Evolutionary conservation across 176 grass and related monocot species (phyloP).

Genomic region (Avena sativa): DNA sequence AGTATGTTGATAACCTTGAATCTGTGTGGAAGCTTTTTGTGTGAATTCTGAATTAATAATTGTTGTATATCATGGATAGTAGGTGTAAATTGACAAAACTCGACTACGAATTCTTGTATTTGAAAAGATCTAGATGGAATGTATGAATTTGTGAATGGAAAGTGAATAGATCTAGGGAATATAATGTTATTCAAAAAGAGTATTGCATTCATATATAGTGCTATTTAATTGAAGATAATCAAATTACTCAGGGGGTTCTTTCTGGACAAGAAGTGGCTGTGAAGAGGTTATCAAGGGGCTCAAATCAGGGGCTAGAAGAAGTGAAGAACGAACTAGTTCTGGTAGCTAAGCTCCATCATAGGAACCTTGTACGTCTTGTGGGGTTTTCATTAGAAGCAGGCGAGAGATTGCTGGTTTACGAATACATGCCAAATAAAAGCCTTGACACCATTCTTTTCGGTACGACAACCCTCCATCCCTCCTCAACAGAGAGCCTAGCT

Average conservation of each 20-base stretch:
- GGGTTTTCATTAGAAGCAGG: no score
- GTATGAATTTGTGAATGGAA: neutral
- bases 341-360: conserved; percentile 53
- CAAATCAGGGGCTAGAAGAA: conserved; percentile 41
- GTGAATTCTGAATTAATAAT: neutral
- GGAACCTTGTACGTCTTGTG: conserved; percentile 35
- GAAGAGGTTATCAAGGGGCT: conserved; percentile 42
- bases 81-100: no score
- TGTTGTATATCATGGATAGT: neutral
- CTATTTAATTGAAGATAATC: neutral
- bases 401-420: conserved; percentile 10
- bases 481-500: no score
- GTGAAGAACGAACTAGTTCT: conserved; percentile 43
- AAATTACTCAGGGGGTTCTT: neutral
- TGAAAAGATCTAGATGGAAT: no score
- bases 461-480: no score
- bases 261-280: conserved; percentile 44
- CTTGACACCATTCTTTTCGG: conserved; percentile 29
- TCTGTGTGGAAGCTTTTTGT: neutral
- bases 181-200: no score
- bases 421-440: conserved; percentile 42
- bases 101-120: no score
- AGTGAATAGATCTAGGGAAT: neutral
- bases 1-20: neutral
- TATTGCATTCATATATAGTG: neutral